A percentile compares a stretch with the other conserved stretches of the same genome.
Conservation (phyloP, 208 protist species). For the Leishmania major region DNA sequence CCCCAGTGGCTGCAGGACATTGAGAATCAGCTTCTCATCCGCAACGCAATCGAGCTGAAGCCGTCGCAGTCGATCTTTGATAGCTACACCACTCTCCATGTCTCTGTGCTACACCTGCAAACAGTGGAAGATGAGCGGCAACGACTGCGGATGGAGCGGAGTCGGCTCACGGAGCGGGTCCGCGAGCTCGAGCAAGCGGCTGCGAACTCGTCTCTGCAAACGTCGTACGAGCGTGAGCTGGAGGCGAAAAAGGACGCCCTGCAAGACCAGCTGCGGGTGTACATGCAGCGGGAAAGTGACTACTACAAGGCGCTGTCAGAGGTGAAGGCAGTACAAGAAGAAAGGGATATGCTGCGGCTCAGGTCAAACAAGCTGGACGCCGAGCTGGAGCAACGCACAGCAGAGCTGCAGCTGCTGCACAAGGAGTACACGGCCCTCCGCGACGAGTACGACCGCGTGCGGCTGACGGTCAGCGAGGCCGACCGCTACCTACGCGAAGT, state of each 20-base stretch:
- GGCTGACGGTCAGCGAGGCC: constrained; percentile 41
- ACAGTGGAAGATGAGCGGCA: constrained; percentile 38
- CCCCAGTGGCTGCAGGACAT: constrained; percentile 39
- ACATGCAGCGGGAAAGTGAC: constrained; percentile 50
- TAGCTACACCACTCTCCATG: constrained; percentile 45
- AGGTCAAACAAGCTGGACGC: constrained; percentile 20
- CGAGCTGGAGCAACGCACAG: constrained; percentile 43
- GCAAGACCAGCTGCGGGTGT: constrained; percentile 48
- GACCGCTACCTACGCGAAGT: constrained; percentile 41
- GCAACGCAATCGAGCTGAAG: constrained; percentile 60
- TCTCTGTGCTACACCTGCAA: constrained; percentile 42
- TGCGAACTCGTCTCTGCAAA: constrained; percentile 41
- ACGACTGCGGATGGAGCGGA: constrained; percentile 38
- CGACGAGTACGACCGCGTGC: constrained; percentile 57
- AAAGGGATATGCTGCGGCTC: constrained; percentile 24
- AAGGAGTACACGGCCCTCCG: constrained; percentile 69
- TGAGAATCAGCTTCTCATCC: constrained; percentile 46
- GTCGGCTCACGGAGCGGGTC: constrained; percentile 38
- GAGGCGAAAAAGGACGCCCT: constrained; percentile 47
- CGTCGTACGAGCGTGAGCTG: constrained; percentile 50
- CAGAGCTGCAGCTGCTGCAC: constrained; percentile 55
- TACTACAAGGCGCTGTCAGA: constrained; percentile 58
- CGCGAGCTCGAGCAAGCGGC: constrained; percentile 54
- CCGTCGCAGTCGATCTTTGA: constrained; percentile 48
- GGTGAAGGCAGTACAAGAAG: constrained; percentile 25